Evolutionary conservation across 495 filamentous ascomycete genomes (phyloP), one percentile per base, ranked within the genome.

Genomic region (Penicillium steckii): DNA sequence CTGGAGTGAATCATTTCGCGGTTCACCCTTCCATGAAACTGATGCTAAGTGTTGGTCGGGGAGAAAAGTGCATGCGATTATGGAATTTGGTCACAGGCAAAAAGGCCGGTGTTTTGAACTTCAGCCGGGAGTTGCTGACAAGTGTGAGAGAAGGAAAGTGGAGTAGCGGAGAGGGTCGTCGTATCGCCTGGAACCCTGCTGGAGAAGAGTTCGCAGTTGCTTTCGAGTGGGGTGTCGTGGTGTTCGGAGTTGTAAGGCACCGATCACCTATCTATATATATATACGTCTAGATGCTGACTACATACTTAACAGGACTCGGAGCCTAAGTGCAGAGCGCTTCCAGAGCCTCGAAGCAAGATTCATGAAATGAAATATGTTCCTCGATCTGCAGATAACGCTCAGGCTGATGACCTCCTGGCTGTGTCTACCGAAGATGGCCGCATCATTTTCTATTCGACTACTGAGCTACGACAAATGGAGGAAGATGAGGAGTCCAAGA

Each of bases 51-150:
- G 91, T 97, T 3, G 85, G 88, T 23, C 88, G 85, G 53, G 91
- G 91, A 33, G 95, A 97, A 75, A 80, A 83, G 46, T 91, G 84
- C 59, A 91, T 99, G 88, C 75, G 94, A 55, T 73, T 97, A 53
- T 99, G 94, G 94, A 97, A 99, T 61, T 63, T 99, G 44, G 90
- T 96, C 60, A 97, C 94, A 23, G 95, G 92, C 3, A 95, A 91
- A 76, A 97, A 95, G 68, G 90, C 90, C 15, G 89, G 91, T 15
- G 92, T 96, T 40, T 68, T 97, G 59, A 93, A 87, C 61, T 97
- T 97, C 59, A 80, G 75, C 55, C 75, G 78, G 50, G 80, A 85
- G 1, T 73, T 88, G 52, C 68, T 96, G 48, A 71, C 76, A 40
- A 80, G 85, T 53, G 79, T 87, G 29, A 89, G 87, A 13, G 91